phyloP scores from a whole-genome alignment of 2,329 filamentous ascomycete genomes.

The Ophiostoma ulmi region DNA sequence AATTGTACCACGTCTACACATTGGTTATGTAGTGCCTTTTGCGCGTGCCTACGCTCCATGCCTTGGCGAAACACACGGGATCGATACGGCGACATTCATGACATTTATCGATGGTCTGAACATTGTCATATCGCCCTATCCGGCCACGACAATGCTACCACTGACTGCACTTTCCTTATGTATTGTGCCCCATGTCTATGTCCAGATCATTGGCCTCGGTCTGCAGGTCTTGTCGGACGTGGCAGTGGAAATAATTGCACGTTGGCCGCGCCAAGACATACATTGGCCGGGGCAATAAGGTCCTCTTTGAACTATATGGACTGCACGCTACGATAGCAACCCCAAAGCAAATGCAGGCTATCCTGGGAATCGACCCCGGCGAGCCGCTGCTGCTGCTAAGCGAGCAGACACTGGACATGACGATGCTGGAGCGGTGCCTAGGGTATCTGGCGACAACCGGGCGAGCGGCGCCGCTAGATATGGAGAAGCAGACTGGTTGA shows the following conservation, averaged over 20 bases:
- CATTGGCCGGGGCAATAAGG: neutral
- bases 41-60: neutral
- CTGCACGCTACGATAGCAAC: neutral
- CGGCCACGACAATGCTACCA: neutral
- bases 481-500: neutral
- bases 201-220: no score
- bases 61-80: slow-evolving; percentile 16
- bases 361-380: neutral
- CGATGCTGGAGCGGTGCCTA: neutral
- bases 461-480: neutral
- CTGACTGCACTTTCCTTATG: neutral
- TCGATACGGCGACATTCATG: slow-evolving; percentile 31
- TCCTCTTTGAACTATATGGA: neutral
- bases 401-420: neutral
- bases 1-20: neutral
- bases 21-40: neutral
- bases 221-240: neutral
- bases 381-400: neutral
- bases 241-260: neutral
- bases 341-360: neutral
- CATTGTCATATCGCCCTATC: slow-evolving; percentile 32
- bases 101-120: slow-evolving; percentile 38
- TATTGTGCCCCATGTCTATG: no score
- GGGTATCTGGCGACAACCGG: neutral
- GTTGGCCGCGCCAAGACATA: neutral